Percentiles rank a stretch among this genome's conserved stretches.
phyloP scores from a whole-genome alignment of 805 yeast species.

The Metschnikowia koreensis region DNA sequence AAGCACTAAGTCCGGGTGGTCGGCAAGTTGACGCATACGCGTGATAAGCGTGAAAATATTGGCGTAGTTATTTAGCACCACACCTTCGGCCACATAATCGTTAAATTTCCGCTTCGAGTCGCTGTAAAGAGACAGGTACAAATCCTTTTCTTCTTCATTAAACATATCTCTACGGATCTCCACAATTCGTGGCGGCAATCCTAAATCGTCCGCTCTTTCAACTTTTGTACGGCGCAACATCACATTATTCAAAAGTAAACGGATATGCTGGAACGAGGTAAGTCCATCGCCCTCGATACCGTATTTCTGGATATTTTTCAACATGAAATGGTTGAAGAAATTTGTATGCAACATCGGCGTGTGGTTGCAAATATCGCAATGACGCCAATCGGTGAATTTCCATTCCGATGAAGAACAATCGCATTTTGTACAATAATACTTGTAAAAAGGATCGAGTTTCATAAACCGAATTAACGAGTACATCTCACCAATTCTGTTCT shows the following conservation, averaged over 20 bases:
- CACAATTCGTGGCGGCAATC: slow-evolving; percentile 93
- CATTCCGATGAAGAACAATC: slow-evolving; percentile 80
- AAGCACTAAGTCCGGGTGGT: slow-evolving; percentile 94
- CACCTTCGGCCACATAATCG: slow-evolving; percentile 94
- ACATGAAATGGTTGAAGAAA: slow-evolving; percentile 92
- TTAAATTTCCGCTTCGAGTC: slow-evolving; percentile 86
- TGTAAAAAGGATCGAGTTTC: slow-evolving; percentile 79
- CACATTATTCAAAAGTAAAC: slow-evolving; percentile 68
- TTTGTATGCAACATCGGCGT: slow-evolving; percentile 93
- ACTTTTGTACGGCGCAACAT: slow-evolving; percentile 94
- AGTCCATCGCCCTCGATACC: slow-evolving; percentile 82
- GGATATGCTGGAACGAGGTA: slow-evolving; percentile 73
- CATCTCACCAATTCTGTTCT: slow-evolving; percentile 94
- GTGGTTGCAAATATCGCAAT: slow-evolving; percentile 86
- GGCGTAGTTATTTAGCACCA: slow-evolving; percentile 93
- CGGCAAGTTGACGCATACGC: slow-evolving; percentile 96
- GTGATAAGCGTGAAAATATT: slow-evolving; percentile 94
- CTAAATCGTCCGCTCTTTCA: slow-evolving; percentile 96
- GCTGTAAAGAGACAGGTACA: slow-evolving; percentile 82
- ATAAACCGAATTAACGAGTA: slow-evolving; percentile 87
- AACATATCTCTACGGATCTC: slow-evolving; percentile 83
- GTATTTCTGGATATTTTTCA: slow-evolving; percentile 86
- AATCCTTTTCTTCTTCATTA: slow-evolving; percentile 92
- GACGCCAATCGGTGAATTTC: slow-evolving; percentile 79
- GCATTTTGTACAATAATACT: slow-evolving; percentile 92